Evolutionary conservation across 805 yeast genomes (phyloP).

Genomic region (Candida verbasci): DNA sequence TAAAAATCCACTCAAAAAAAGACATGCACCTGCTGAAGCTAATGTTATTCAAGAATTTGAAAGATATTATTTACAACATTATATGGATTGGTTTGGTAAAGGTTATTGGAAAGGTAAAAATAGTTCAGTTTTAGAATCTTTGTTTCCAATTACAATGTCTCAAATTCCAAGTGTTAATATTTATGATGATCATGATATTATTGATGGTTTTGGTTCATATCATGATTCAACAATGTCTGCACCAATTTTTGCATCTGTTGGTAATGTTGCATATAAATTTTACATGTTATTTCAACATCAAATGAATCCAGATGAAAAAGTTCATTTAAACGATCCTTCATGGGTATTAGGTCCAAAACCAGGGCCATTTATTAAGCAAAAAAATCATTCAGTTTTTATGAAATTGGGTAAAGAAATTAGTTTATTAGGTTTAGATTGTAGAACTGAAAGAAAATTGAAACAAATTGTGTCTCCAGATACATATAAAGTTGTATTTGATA

Average conservation of each 20-base stretch:
- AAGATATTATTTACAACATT: slow-evolving; percentile 66
- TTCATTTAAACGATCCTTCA: slow-evolving; percentile 36
- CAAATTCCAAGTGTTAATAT: slow-evolving; percentile 83
- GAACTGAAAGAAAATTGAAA: slow-evolving; percentile 77
- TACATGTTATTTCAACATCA: slow-evolving; percentile 93
- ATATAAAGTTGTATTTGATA: slow-evolving; percentile 56
- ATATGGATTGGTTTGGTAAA: slow-evolving; percentile 83
- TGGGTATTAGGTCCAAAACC: slow-evolving; percentile 59
- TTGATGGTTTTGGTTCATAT: slow-evolving; percentile 95
- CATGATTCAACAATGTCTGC: slow-evolving; percentile 67
- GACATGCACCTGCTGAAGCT: slow-evolving; percentile 33
- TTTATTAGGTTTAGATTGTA: slow-evolving; percentile 81
- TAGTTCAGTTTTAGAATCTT: slow-evolving; percentile 62
- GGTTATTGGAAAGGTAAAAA: slow-evolving; percentile 76
- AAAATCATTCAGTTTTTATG: slow-evolving; percentile 64
- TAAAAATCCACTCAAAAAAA: slow-evolving; percentile 44
- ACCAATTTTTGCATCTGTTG: slow-evolving; percentile 66
- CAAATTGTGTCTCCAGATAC: slow-evolving; percentile 52
- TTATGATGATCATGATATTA: slow-evolving; percentile 93
- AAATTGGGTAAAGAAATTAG: slow-evolving; percentile 72
- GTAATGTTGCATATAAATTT: slow-evolving; percentile 75
- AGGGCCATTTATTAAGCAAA: slow-evolving; percentile 70
- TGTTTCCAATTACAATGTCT: slow-evolving; percentile 72
- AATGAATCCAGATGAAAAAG: slow-evolving; percentile 42
- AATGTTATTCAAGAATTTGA: slow-evolving; percentile 54